Evolutionary conservation across 1,284 basidiomycete genomes (phyloP).

Genomic region (Tilletia caries): DNA sequence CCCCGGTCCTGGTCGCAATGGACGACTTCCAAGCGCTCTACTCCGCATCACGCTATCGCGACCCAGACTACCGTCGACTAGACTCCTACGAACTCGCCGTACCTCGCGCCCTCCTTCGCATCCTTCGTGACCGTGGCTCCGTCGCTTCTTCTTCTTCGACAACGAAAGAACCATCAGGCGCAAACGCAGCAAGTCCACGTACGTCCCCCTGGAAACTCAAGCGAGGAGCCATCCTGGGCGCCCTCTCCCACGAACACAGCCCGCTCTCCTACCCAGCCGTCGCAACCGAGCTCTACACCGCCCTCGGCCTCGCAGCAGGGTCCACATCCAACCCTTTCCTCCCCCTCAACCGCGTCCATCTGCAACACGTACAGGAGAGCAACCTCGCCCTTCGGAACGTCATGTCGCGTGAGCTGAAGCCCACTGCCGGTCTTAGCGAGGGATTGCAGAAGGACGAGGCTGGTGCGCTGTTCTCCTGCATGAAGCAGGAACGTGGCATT

Average conservation of each 20-base stretch:
- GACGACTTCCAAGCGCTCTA: conserved; percentile 85
- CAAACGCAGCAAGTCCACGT: background rate
- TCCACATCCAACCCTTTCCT: background rate
- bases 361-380: conserved; percentile 5
- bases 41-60: conserved; percentile 68
- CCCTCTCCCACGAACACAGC: conserved; percentile 36
- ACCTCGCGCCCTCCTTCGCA: conserved; percentile 59
- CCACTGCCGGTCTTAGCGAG: background rate
- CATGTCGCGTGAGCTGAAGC: background rate
- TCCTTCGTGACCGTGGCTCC: conserved; percentile 20
- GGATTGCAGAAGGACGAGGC: conserved; percentile 1
- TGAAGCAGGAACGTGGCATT: conserved; percentile 9
- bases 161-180: no score
- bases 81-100: conserved; percentile 76
- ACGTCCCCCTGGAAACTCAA: conserved; percentile 13
- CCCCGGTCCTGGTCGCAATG: conserved; percentile 74
- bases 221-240: conserved; percentile 30
- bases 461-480: background rate
- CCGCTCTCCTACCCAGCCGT: background rate
- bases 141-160: background rate
- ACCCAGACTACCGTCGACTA: conserved; percentile 71
- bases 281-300: conserved; percentile 3
- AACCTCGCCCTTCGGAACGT: background rate
- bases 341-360: background rate
- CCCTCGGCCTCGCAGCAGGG: background rate